Conservation (phyloP, 208 protist genomes). For the Perkinsela sp. region DNA sequence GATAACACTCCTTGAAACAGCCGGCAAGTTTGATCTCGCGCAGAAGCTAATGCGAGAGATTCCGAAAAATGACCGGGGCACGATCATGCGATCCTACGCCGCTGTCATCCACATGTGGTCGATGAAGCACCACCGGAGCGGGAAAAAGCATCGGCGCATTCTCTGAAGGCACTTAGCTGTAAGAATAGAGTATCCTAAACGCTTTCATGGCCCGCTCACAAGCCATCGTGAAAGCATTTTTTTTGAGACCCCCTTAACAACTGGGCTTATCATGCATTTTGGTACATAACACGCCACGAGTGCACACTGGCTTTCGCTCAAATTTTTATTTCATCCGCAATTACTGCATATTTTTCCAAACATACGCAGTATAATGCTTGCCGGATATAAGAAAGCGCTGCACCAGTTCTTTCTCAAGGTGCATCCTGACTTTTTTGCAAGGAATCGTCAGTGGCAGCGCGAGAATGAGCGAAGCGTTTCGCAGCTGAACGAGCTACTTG, state of each 20-base stretch:
- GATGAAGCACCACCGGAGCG: neutral
- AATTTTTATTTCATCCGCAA: too few species aligned
- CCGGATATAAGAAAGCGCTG: slow-evolving; percentile 53
- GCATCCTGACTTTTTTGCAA: slow-evolving; percentile 64
- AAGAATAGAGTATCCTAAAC: too few species aligned
- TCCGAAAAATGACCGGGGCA: neutral
- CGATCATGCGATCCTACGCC: neutral
- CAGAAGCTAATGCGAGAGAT: neutral
- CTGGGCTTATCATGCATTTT: too few species aligned
- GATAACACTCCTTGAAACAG: neutral
- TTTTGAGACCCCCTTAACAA: too few species aligned
- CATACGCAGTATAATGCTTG: too few species aligned
- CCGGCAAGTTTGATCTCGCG: neutral
- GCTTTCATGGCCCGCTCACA: too few species aligned
- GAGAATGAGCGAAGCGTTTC: slow-evolving; percentile 52
- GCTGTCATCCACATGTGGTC: slow-evolving; percentile 1
- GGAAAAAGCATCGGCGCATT: neutral
- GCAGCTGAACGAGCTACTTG: slow-evolving; percentile 59
- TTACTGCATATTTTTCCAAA: too few species aligned
- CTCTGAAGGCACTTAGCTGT: neutral
- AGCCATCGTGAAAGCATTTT: too few species aligned
- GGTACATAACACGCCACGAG: too few species aligned
- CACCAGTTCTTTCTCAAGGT: slow-evolving; percentile 65
- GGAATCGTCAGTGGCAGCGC: slow-evolving; percentile 28
- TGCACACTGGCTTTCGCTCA: too few species aligned